Percentiles rank a stretch among this genome's conserved stretches.
Evolutionary conservation across 164 flowering plant genomes (phyloP).

Genomic region (Paratinospora sagittata): DNA sequence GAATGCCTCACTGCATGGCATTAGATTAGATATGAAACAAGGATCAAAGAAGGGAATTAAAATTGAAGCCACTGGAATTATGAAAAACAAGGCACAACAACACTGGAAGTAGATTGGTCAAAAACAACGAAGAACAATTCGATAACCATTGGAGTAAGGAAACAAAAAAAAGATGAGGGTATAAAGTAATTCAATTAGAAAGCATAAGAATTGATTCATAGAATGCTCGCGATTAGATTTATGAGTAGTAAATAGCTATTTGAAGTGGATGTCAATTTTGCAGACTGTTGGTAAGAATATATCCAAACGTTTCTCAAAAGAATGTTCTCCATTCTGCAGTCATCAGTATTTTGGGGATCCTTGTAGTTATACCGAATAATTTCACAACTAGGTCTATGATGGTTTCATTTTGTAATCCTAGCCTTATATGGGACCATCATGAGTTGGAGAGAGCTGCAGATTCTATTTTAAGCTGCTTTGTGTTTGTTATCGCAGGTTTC

Average conservation of each 20-base stretch:
- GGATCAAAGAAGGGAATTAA: background rate
- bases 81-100: background rate
- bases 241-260: background rate
- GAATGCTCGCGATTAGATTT: background rate
- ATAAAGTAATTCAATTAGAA: background rate
- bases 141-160: background rate
- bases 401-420: background rate
- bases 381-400: background rate
- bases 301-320: background rate
- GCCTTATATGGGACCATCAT: no score
- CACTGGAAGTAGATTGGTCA: background rate
- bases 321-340: background rate
- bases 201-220: background rate
- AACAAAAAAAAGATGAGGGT: background rate
- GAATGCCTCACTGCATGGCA: constrained; percentile 51
- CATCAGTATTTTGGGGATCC: background rate
- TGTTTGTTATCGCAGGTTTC: background rate
- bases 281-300: background rate
- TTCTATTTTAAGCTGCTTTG: background rate
- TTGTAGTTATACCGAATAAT: background rate
- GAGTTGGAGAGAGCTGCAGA: background rate
- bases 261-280: background rate
- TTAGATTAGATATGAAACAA: constrained; percentile 3
- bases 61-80: background rate
- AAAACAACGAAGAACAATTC: background rate